phyloP scores from a whole-genome alignment of 257 asterid genomes.

The Fraxinus pennsylvanica region DNA sequence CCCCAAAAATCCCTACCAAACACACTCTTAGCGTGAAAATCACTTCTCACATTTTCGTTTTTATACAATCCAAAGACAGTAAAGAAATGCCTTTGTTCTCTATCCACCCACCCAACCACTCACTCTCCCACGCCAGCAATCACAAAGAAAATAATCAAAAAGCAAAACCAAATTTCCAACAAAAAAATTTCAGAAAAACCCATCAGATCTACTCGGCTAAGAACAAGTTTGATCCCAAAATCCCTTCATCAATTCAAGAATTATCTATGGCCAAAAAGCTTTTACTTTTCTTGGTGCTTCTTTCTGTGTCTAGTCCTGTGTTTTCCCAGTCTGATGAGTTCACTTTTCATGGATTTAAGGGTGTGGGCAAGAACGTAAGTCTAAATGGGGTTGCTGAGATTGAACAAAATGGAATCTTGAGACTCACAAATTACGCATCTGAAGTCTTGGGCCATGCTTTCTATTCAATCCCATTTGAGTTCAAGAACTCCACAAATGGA shows the following conservation, averaged over 20 bases:
- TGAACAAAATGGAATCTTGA: conserved; percentile 48
- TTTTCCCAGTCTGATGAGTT: conserved; percentile 45
- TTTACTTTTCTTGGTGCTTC: conserved; percentile 24
- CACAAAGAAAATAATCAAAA: background rate
- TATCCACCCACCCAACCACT: background rate
- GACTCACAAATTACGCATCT: conserved; percentile 45
- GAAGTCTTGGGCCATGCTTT: conserved; percentile 60
- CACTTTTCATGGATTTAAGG: conserved; percentile 50
- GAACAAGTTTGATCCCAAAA: background rate
- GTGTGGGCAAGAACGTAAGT: conserved; percentile 24
- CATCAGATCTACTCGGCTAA: background rate
- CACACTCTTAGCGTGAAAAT: background rate
- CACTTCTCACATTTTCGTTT: background rate
- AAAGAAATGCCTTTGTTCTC: background rate
- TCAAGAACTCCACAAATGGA: conserved; percentile 48
- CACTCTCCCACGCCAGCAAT: background rate
- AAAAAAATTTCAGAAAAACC: background rate
- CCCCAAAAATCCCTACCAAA: too few species aligned
- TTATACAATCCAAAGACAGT: background rate
- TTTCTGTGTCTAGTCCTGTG: conserved; percentile 34
- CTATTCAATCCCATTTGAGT: conserved; percentile 40
- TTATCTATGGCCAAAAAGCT: conserved; percentile 38
- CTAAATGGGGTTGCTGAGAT: conserved; percentile 57
- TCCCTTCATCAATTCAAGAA: background rate
- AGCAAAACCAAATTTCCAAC: background rate